Evolutionary conservation across 208 protist species (phyloP).

Genomic region (Trypanosoma melophagium): DNA sequence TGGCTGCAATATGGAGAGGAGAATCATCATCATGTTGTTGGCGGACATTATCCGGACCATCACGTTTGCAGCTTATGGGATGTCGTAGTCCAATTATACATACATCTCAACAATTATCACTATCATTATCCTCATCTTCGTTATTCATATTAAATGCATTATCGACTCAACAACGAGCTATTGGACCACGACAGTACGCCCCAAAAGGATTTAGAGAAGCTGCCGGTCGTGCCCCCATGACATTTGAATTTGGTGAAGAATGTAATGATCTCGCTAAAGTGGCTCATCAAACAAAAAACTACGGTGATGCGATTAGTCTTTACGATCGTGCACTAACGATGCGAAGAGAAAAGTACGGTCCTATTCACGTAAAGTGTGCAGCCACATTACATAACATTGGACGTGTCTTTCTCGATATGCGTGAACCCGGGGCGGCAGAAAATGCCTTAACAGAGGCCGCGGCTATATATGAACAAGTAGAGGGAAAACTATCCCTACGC

Average conservation of each 20-base stretch:
- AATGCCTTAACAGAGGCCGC: slow-evolving; percentile 88
- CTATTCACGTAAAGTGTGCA: slow-evolving; percentile 81
- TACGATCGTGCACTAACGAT: slow-evolving; percentile 81
- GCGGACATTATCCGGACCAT: background rate
- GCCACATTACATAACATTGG: slow-evolving; percentile 87
- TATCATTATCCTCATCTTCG: background rate
- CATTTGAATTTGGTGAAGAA: slow-evolving; percentile 84
- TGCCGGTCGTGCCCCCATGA: slow-evolving; percentile 80
- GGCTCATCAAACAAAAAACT: slow-evolving; percentile 87
- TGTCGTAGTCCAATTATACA: slow-evolving; percentile 12
- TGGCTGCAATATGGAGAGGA: no score
- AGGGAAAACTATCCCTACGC: slow-evolving; percentile 67
- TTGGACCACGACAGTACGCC: slow-evolving; percentile 81
- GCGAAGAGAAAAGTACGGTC: slow-evolving; percentile 82
- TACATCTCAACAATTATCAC: background rate
- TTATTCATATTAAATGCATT: slow-evolving; percentile 17
- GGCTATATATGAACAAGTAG: slow-evolving; percentile 84
- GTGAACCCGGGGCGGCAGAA: slow-evolving; percentile 83
- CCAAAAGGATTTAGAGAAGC: slow-evolving; percentile 85
- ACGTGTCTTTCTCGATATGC: slow-evolving; percentile 89
- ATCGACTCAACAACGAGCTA: slow-evolving; percentile 43
- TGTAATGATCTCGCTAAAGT: slow-evolving; percentile 80
- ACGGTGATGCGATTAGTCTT: slow-evolving; percentile 84
- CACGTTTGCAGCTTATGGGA: background rate
- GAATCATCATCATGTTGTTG: slow-evolving; percentile 1